Percentiles rank a stretch among this genome's conserved stretches.
phyloP scores from a whole-genome alignment of 1,139 yeast genomes.

The Hansenula anomala region DNA sequence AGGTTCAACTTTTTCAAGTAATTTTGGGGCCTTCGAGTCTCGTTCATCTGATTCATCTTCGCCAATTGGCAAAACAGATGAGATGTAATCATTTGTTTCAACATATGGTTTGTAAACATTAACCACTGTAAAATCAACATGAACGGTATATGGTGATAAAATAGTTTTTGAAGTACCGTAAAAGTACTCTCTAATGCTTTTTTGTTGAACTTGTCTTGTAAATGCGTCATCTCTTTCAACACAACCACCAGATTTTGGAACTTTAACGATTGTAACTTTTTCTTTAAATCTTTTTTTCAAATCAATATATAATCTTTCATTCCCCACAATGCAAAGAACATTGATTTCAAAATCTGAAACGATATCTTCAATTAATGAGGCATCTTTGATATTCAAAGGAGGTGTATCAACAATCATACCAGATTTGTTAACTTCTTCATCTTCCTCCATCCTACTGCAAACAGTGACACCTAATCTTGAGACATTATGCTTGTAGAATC shows the following conservation, averaged over 20 bases:
- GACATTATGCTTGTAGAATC: slow-evolving; percentile 52
- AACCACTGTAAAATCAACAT: slow-evolving; percentile 46
- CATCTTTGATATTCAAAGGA: slow-evolving; percentile 31
- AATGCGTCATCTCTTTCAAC: slow-evolving; percentile 71
- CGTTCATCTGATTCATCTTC: slow-evolving; percentile 26
- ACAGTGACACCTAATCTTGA: slow-evolving; percentile 58
- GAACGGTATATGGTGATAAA: slow-evolving; percentile 72
- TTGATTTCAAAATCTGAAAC: slow-evolving; percentile 60
- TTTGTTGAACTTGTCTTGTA: slow-evolving; percentile 67
- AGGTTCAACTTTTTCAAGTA: slow-evolving; percentile 39
- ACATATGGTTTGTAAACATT: slow-evolving; percentile 42
- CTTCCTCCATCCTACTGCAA: slow-evolving; percentile 53
- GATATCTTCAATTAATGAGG: slow-evolving; percentile 46
- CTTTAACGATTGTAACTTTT: slow-evolving; percentile 48
- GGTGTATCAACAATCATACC: slow-evolving; percentile 88
- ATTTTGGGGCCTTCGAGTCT: slow-evolving; percentile 9
- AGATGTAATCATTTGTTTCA: slow-evolving; percentile 18
- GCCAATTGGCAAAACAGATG: slow-evolving; percentile 36
- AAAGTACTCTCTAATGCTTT: slow-evolving; percentile 79
- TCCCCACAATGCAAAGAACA: slow-evolving; percentile 53
- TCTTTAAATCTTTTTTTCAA: slow-evolving; percentile 46
- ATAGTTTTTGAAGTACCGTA: slow-evolving; percentile 69
- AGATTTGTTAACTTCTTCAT: slow-evolving; percentile 42
- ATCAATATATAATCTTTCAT: slow-evolving; percentile 62
- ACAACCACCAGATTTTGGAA: slow-evolving; percentile 69